phyloP scores from a whole-genome alignment of 108 stramenopile genomes.

The Nannochloropsis salina region DNA sequence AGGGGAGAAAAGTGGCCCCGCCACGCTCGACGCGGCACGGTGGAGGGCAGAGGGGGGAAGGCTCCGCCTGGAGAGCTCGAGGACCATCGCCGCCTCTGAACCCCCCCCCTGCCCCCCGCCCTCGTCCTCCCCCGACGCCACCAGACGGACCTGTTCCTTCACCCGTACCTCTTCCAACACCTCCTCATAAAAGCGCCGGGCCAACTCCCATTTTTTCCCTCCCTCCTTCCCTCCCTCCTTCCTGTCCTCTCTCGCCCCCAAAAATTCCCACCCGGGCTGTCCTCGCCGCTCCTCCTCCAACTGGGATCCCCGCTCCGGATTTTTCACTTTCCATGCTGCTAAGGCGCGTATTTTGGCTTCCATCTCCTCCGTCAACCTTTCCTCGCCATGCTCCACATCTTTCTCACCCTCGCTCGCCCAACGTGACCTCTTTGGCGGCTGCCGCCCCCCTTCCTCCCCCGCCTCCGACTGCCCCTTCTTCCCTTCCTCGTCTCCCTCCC shows the following conservation, averaged over 20 bases:
- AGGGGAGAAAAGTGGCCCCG: too few relatives aligned
- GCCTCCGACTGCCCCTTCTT: not conserved
- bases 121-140: not conserved
- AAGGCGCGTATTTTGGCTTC: not conserved
- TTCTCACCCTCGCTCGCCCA: not conserved
- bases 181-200: not conserved
- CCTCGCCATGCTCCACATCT: not conserved
- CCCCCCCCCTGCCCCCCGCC: not conserved
- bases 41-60: too few relatives aligned
- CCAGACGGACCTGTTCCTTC: not conserved
- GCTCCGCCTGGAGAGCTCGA: not conserved
- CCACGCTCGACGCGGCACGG: too few relatives aligned
- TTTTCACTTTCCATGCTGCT: not conserved
- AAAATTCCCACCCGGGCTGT: not conserved
- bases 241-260: not conserved
- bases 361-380: not conserved
- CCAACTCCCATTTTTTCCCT: not conserved
- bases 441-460: not conserved
- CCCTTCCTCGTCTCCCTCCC: not conserved
- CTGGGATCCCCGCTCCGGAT: not conserved
- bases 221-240: not conserved
- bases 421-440: too few relatives aligned
- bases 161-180: constrained; percentile 10
- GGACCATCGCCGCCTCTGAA: not conserved
- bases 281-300: not conserved